A percentile compares a stretch with the other conserved stretches of the same genome.
Conservation (phyloP, 1,284 basidiomycete species). For the Ceratobasidium sp. region DNA sequence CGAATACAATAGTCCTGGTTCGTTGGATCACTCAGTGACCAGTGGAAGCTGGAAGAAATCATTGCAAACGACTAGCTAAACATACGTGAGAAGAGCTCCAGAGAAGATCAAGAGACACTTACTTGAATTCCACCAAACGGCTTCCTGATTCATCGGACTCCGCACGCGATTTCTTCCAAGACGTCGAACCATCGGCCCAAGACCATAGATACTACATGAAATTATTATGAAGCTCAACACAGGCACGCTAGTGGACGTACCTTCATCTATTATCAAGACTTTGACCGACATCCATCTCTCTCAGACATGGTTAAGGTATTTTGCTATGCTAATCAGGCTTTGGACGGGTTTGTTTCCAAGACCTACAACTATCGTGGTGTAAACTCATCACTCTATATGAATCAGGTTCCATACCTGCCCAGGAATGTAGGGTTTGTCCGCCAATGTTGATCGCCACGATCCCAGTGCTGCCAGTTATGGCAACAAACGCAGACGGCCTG, state of each 20-base stretch:
- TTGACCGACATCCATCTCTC: conserved; percentile 79
- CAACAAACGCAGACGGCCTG: conserved; percentile 60
- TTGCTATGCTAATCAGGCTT: conserved; percentile 74
- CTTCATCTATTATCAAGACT: conserved; percentile 95
- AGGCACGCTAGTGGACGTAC: conserved; percentile 60
- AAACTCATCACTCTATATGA: not conserved
- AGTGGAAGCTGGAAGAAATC: conserved; percentile 97
- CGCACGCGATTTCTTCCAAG: conserved; percentile 73
- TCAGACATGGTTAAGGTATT: conserved; percentile 75
- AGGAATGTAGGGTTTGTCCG: conserved; percentile 69
- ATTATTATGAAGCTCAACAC: conserved; percentile 18
- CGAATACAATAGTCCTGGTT: conserved; percentile 78
- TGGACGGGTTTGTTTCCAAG: conserved; percentile 79
- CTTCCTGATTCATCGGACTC: conserved; percentile 69
- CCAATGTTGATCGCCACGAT: conserved; percentile 72
- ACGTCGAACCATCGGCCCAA: conserved; percentile 95
- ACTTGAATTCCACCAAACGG: conserved; percentile 97
- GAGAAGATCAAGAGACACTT: conserved; percentile 39
- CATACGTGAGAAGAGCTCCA: conserved; percentile 49
- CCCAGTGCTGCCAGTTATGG: conserved; percentile 70
- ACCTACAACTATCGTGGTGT: conserved; percentile 63
- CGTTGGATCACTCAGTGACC: conserved; percentile 66
- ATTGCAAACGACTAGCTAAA: conserved; percentile 84
- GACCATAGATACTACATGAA: conserved; percentile 91
- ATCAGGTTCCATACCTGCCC: conserved; percentile 58